Percentiles rank a stretch among this genome's conserved stretches.
Conservation (phyloP, 176 grass and related monocot species). For the Guadua angustifolia region DNA sequence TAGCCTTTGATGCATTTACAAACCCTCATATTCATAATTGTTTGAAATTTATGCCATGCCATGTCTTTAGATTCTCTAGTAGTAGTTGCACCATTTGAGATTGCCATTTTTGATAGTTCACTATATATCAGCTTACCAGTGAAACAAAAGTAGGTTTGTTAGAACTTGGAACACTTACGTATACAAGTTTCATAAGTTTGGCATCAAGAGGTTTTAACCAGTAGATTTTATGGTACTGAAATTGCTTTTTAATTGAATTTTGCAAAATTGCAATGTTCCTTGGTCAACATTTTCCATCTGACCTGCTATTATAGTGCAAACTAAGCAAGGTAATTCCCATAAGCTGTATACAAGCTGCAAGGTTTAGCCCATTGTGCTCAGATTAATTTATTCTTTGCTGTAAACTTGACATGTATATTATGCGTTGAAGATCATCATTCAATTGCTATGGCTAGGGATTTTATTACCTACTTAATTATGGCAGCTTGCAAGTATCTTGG, state of each 20-base stretch:
- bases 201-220: neutral
- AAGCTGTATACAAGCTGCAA: conserved; percentile 8
- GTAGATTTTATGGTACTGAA: neutral
- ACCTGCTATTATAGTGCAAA: conserved; percentile 11
- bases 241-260: neutral
- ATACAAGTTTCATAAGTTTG: conserved; percentile 12
- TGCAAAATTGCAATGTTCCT: conserved; percentile 1
- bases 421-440: neutral
- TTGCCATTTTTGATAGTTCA: neutral
- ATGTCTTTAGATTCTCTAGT: conserved; percentile 19
- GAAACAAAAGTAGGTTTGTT: conserved; percentile 25
- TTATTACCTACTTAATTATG: conserved; percentile 9
- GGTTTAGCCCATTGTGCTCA: neutral
- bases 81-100: neutral
- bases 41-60: conserved; percentile 40
- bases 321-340: neutral
- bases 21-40: neutral
- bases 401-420: neutral
- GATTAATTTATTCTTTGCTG: conserved; percentile 19
- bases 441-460: neutral
- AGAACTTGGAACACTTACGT: neutral
- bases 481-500: conserved; percentile 28
- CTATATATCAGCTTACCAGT: neutral
- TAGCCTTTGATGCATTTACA: conserved; percentile 13
- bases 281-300: conserved; percentile 22